A percentile compares a stretch with the other conserved stretches of the same genome.
Evolutionary conservation across 2,329 filamentous ascomycete genomes (phyloP).

Genomic region (Conoideocrella luteorostrata): DNA sequence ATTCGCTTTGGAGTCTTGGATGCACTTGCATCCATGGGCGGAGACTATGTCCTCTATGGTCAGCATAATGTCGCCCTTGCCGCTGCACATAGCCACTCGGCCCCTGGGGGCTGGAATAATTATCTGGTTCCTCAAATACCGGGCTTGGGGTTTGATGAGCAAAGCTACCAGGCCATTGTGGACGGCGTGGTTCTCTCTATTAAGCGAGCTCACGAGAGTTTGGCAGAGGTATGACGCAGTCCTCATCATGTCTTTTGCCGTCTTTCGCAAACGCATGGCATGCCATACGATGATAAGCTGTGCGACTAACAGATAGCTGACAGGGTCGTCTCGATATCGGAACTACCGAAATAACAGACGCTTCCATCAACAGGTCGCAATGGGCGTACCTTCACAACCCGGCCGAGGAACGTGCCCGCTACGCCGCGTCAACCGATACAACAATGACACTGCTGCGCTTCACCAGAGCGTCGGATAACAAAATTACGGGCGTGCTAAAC

Average conservation of each 20-base stretch:
- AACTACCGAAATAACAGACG: conserved; percentile 61
- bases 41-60: conserved; percentile 67
- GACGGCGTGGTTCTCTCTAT: conserved; percentile 80
- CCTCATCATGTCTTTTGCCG: too few species aligned
- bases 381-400: conserved; percentile 87
- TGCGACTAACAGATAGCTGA: too few species aligned
- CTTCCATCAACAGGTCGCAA: conserved; percentile 83
- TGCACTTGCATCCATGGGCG: conserved; percentile 61
- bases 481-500: conserved; percentile 73
- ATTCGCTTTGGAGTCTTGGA: conserved; percentile 81
- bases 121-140: conserved; percentile 91
- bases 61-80: conserved; percentile 82
- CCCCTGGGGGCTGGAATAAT: conserved; percentile 89
- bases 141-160: conserved; percentile 74
- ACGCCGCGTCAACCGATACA: conserved; percentile 48
- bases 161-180: conserved; percentile 85
- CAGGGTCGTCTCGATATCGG: conserved; percentile 65
- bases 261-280: too few species aligned
- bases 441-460: conserved; percentile 74
- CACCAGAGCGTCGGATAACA: conserved; percentile 63
- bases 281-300: too few species aligned
- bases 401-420: conserved; percentile 62
- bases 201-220: conserved; percentile 60
- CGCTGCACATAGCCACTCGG: conserved; percentile 88
- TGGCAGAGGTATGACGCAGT: conserved; percentile 41